phyloP scores from a whole-genome alignment of 768 basidiomycete genomes.

The Brasilioporus rufonigricans region DNA sequence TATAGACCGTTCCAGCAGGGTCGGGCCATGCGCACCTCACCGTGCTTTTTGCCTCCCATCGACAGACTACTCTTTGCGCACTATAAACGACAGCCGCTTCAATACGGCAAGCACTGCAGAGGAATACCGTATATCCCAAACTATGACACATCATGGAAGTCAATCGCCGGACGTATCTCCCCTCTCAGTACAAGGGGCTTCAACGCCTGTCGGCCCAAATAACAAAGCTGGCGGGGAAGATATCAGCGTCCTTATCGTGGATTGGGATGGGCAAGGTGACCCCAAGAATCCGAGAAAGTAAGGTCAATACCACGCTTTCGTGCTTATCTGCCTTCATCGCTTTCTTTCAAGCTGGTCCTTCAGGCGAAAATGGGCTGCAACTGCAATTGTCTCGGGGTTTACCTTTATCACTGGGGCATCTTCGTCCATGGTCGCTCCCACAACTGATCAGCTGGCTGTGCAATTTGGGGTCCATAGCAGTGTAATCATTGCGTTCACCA shows the following conservation, averaged over 20 bases:
- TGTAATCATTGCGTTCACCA: conserved; percentile 52
- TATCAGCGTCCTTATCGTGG: conserved; percentile 36
- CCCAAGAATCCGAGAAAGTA: conserved; percentile 62
- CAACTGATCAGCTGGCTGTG: conserved; percentile 45
- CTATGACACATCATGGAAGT: conserved; percentile 7
- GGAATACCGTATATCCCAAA: conserved; percentile 5
- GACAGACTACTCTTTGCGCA: not conserved
- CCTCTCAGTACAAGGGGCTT: not conserved
- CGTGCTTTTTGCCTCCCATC: not conserved
- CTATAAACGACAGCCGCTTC: not conserved
- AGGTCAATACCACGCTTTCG: conserved; percentile 5
- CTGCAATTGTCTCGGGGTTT: conserved; percentile 59
- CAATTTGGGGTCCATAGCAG: conserved; percentile 54
- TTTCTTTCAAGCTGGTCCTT: conserved; percentile 49
- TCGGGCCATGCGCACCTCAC: not conserved
- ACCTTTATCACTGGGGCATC: conserved; percentile 69
- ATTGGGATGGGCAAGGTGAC: conserved; percentile 64
- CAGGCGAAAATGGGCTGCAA: conserved; percentile 62
- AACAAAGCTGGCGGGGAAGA: not conserved
- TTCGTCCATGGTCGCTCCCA: conserved; percentile 75
- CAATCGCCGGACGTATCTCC: not conserved
- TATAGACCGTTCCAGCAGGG: not conserved
- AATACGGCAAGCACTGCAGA: not conserved
- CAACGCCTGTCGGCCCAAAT: not conserved
- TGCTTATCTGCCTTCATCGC: not conserved